Evolutionary conservation across 179 eudicot species (phyloP), one percentile per base, ranked within the genome.

Genomic region (Silene coronaria): DNA sequence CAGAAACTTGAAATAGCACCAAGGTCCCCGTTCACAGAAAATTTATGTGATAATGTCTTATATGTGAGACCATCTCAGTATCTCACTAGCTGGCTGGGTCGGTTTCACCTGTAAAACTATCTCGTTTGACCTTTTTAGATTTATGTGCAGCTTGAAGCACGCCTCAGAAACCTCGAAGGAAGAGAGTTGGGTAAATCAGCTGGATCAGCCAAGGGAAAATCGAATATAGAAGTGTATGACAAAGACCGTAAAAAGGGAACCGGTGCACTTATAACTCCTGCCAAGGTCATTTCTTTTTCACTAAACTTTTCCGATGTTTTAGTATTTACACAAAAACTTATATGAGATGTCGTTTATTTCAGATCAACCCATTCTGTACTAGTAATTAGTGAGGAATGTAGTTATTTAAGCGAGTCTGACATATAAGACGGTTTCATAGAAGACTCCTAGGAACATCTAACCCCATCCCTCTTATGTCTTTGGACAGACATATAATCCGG

Each of bases 151-250:
- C 96, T 94, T 79, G 98, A 94, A 75, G 96, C 95, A 51, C 90
- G 98, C 1, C 67, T 94, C 58, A 88, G 98, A 76, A 89, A 77
- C 67, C 87, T 94, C n/a, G 98, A 94, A 85, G 97, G 97, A 45
- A 87, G 84, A 83, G 98, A 94, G 38, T 79, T 94, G 84, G 81
- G 92, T 51, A 87, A 84, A 61, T 92, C 94, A 69, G 98, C 97
- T 38, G 96, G 98, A 27, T 89, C 97, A 65, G 89, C 89, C 70
- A 94, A 94, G 87, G 98, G 98, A 61, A 94, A 94, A 74, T 90
- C 96, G 10, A 91, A 87, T 87, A 94, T 92, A 5, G 97, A 94
- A 78, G 77, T 81, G 65, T 94, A 94, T 81, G 89, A 94, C 82
- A 92, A 92, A 84, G 97, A 94, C 79, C 86, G 82, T 46, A 92